Conservation (phyloP, 305 asterid species). For the Lippia alba region DNA sequence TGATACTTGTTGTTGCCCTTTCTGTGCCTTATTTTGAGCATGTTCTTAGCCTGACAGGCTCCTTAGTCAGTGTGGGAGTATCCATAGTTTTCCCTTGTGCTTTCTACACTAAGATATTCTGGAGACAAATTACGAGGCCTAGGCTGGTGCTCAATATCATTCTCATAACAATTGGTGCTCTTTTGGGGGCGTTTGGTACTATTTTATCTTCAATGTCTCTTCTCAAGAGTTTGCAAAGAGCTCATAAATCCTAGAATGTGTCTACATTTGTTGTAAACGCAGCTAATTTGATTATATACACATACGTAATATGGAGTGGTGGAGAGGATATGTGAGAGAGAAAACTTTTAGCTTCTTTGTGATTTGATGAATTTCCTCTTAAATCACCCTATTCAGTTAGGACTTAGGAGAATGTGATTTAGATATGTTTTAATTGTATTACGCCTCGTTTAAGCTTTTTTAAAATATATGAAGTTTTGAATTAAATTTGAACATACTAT, state of each 20-base stretch:
- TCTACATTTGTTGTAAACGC: too few species aligned
- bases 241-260: constrained; percentile 36
- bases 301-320: too few species aligned
- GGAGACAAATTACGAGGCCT: constrained; percentile 45
- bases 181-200: constrained; percentile 67
- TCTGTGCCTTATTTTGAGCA: constrained; percentile 72
- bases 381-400: too few species aligned
- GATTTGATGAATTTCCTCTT: too few species aligned
- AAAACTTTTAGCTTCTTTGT: too few species aligned
- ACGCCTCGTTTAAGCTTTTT: too few species aligned
- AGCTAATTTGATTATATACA: too few species aligned
- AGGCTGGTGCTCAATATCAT: constrained; percentile 46
- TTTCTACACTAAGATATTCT: constrained; percentile 68
- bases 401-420: too few species aligned
- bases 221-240: constrained; percentile 41
- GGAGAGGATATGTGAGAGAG: too few species aligned
- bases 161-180: constrained; percentile 47
- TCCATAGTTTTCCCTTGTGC: constrained; percentile 60
- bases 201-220: constrained; percentile 67
- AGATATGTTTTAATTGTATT: too few species aligned
- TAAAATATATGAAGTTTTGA: too few species aligned
- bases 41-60: constrained; percentile 78
- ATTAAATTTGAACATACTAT: too few species aligned
- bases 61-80: constrained; percentile 68
- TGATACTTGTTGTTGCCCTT: constrained; percentile 62